Evolutionary conservation across 1,284 basidiomycete genomes (phyloP).

Genomic region (Rhodotorula sp.): DNA sequence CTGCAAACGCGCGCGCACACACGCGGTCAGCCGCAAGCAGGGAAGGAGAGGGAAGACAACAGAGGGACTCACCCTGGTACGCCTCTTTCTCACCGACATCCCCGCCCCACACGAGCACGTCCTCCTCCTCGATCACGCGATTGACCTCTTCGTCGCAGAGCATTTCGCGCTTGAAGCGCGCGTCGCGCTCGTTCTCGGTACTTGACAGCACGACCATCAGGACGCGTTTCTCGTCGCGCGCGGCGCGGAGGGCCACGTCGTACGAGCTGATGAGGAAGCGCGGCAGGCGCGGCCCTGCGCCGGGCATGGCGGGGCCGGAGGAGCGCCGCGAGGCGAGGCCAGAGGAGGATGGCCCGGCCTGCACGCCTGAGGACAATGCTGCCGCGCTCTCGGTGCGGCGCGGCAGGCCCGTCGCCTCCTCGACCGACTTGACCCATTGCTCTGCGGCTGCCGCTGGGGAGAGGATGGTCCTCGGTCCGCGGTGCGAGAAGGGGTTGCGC

Average conservation of each 20-base stretch:
- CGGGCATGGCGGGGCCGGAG: slow-evolving; percentile 32
- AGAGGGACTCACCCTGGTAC: slow-evolving; percentile 68
- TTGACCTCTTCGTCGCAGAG: slow-evolving; percentile 73
- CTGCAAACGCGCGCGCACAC: not conserved
- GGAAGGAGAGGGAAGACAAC: slow-evolving; percentile 7
- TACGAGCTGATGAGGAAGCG: slow-evolving; percentile 76
- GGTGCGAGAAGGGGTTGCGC: slow-evolving; percentile 34
- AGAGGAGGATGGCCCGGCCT: slow-evolving; percentile 51
- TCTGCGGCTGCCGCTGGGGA: slow-evolving; percentile 61
- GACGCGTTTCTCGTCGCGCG: slow-evolving; percentile 71
- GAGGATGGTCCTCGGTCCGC: slow-evolving; percentile 44
- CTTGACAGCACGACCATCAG: slow-evolving; percentile 83
- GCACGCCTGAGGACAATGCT: not conserved
- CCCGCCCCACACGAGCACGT: slow-evolving; percentile 78
- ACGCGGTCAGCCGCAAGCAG: too few species aligned
- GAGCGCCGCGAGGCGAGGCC: slow-evolving; percentile 23
- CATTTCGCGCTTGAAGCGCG: slow-evolving; percentile 79
- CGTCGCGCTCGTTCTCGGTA: slow-evolving; percentile 84
- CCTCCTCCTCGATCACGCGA: slow-evolving; percentile 66
- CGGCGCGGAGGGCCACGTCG: slow-evolving; percentile 70
- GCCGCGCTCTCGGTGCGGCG: not conserved
- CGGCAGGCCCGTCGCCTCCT: slow-evolving; percentile 68
- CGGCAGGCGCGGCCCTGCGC: slow-evolving; percentile 12
- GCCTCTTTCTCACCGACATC: slow-evolving; percentile 77
- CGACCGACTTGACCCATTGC: slow-evolving; percentile 71